phyloP scores from a whole-genome alignment of 441 rosid species.

The Theobroma grandiflorum region DNA sequence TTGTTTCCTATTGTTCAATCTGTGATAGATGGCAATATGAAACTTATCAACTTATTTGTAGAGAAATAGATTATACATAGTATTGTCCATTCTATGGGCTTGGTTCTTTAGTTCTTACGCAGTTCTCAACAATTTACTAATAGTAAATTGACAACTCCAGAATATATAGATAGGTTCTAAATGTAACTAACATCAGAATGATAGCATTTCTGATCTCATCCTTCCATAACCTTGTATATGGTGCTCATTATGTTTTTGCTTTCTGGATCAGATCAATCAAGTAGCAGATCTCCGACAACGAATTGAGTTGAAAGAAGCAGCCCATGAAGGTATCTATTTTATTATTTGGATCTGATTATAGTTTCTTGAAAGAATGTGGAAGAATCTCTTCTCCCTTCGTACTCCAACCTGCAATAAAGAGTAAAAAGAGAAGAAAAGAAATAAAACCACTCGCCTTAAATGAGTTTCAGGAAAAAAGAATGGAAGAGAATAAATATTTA shows the following conservation, averaged over 20 bases:
- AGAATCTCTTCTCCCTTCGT: neutral
- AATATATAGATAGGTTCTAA: neutral
- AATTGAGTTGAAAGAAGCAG: constrained; percentile 70
- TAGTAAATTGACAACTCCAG: neutral
- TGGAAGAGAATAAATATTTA: neutral
- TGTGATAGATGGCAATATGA: neutral
- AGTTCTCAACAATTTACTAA: neutral
- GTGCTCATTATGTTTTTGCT: constrained; percentile 8
- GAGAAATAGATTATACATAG: neutral
- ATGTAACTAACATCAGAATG: constrained; percentile 10
- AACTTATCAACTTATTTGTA: neutral
- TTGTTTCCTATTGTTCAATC: neutral
- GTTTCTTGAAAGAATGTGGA: neutral
- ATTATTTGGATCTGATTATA: constrained; percentile 21
- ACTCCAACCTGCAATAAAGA: neutral
- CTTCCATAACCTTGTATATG: neutral
- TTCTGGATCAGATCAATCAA: constrained; percentile 58
- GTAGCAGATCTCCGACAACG: constrained; percentile 72
- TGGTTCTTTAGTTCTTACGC: neutral
- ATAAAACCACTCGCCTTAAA: constrained; percentile 4
- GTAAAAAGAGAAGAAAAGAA: constrained; percentile 2
- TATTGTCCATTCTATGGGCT: neutral
- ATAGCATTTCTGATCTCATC: constrained; percentile 2
- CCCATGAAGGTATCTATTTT: constrained; percentile 64
- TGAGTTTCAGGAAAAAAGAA: neutral